Percentiles rank a stretch among this genome's conserved stretches.
These are phyloP conservation scores for Penicillium chermesinum DNA, from an alignment of 495 filamentous ascomycete species.

Conservation along the genomic window DNA sequence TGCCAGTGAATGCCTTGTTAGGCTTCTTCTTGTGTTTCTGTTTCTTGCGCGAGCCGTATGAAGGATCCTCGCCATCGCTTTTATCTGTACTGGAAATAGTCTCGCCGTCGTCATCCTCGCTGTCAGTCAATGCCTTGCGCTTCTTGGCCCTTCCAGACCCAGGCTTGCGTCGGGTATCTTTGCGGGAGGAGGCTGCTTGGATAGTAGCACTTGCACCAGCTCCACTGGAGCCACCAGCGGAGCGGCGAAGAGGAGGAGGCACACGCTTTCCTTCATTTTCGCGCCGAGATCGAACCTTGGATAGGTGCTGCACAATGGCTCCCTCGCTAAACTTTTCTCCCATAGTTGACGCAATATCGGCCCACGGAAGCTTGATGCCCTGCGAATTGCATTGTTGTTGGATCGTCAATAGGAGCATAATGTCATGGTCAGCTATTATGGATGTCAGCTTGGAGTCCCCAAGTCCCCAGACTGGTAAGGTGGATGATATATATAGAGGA, in stretches of 20 bases:
- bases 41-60: too few species aligned
- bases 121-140: too few species aligned
- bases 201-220: background rate
- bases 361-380: constrained; percentile 39
- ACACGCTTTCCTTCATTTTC: constrained; percentile 25
- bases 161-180: too few species aligned
- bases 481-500: too few species aligned
- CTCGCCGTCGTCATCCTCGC: too few species aligned
- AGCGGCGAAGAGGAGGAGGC: constrained; percentile 32
- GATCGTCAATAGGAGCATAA: constrained; percentile 37
- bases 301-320: constrained; percentile 45
- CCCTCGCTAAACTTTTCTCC: constrained; percentile 33
- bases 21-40: background rate
- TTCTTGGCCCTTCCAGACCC: too few species aligned
- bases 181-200: too few species aligned
- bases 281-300: constrained; percentile 39
- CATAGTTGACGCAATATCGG: constrained; percentile 31
- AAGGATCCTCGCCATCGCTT: too few species aligned
- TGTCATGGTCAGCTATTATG: constrained; percentile 38
- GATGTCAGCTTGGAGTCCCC: constrained; percentile 10
- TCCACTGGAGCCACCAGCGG: background rate
- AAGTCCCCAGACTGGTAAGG: too few species aligned
- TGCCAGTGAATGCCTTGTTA: background rate
- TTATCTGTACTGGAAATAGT: too few species aligned
- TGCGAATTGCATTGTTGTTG: constrained; percentile 38